Percentiles rank a stretch among this genome's conserved stretches.
phyloP scores from a whole-genome alignment of 177 flowering plant species.

The Telopea speciosissima region DNA sequence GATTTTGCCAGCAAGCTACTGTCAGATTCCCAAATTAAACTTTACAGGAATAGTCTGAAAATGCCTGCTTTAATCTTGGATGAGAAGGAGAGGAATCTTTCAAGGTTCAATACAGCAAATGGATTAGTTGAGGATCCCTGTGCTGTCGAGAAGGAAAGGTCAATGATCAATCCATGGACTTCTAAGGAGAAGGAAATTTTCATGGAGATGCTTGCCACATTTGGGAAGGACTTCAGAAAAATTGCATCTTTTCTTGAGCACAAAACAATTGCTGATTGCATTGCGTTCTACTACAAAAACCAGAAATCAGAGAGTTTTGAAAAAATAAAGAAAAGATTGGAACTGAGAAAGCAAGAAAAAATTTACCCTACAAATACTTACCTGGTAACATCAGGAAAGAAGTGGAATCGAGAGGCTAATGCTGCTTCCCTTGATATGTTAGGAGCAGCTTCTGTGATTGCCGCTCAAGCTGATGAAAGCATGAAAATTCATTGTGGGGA shows the following conservation, averaged over 20 bases:
- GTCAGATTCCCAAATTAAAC: conserved; percentile 45
- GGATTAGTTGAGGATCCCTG: conserved; percentile 85
- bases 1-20: conserved; percentile 53
- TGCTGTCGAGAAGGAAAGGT: conserved; percentile 80
- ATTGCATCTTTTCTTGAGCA: conserved; percentile 79
- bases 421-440: conserved; percentile 78
- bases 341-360: conserved; percentile 41
- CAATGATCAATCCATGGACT: conserved; percentile 78
- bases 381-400: conserved; percentile 60
- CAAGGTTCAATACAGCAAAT: conserved; percentile 65
- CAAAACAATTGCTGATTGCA: conserved; percentile 92
- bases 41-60: conserved; percentile 44
- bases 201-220: conserved; percentile 54
- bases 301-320: conserved; percentile 81
- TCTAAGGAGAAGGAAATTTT: conserved; percentile 69
- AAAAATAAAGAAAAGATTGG: conserved; percentile 48
- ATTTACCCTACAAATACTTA: conserved; percentile 38
- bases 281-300: conserved; percentile 92
- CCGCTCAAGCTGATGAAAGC: conserved; percentile 41
- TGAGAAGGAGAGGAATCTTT: conserved; percentile 46
- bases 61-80: conserved; percentile 91
- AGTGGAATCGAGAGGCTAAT: conserved; percentile 61
- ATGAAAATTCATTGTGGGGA: conserved; percentile 20
- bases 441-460: conserved; percentile 74
- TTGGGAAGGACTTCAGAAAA: conserved; percentile 82